A percentile compares a stretch with the other conserved stretches of the same genome.
These are phyloP conservation scores for Cairneyella variabilis DNA, from an alignment of 495 filamentous ascomycete genomes.

Conservation along the genomic window DNA sequence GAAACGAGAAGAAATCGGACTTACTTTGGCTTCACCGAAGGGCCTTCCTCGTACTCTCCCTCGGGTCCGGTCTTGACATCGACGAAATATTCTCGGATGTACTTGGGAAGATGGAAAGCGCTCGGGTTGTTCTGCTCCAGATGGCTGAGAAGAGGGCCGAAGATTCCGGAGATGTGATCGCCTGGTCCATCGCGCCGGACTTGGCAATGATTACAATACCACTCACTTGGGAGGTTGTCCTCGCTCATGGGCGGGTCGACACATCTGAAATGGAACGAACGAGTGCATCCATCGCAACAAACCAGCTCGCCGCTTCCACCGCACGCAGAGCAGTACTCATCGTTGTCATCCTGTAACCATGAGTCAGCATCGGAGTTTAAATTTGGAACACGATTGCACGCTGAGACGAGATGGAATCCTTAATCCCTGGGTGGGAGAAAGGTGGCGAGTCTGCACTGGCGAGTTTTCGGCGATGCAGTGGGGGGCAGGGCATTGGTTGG, in stretches of 20 bases:
- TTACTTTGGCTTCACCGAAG: slow-evolving; percentile 30
- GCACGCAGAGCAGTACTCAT: slow-evolving; percentile 83
- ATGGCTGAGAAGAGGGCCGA: slow-evolving; percentile 53
- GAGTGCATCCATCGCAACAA: slow-evolving; percentile 87
- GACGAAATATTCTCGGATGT: slow-evolving; percentile 69
- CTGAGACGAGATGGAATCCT: background rate
- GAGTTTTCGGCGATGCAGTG: slow-evolving; percentile 11
- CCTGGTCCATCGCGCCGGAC: slow-evolving; percentile 17
- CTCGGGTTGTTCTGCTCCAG: slow-evolving; percentile 63
- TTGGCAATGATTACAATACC: slow-evolving; percentile 78
- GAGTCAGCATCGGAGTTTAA: slow-evolving; percentile 16
- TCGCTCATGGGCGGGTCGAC: slow-evolving; percentile 71
- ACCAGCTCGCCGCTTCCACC: slow-evolving; percentile 76
- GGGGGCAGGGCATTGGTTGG: slow-evolving; percentile 12
- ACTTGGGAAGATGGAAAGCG: slow-evolving; percentile 66
- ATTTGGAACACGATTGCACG: background rate
- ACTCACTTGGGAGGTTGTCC: slow-evolving; percentile 63
- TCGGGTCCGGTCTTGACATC: slow-evolving; percentile 67
- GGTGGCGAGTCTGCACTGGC: slow-evolving; percentile 19
- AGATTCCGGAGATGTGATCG: slow-evolving; percentile 33
- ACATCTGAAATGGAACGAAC: slow-evolving; percentile 84
- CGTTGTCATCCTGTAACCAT: slow-evolving; percentile 64
- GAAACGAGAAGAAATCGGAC: slow-evolving; percentile 17
- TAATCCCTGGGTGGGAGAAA: background rate
- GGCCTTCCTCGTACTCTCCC: slow-evolving; percentile 71